A percentile compares a stretch with the other conserved stretches of the same genome.
Conservation (phyloP, 176 grass and related monocot species). For the sorghum (Sorghum bicolor) region Sorghum_bicolor_NCBIv3 NC_012871.2:68366501-68367000, state of each 20-base stretch:
- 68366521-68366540: conserved; percentile 39
- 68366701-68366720: conserved; percentile 3
- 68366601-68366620: conserved; percentile 46
- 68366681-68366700: conserved; percentile 41
- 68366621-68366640: conserved; percentile 38
- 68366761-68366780: background rate
- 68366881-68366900: background rate
- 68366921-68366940: no score
- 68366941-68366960: no score
- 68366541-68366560: conserved; percentile 70
- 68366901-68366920: no score
- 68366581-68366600: conserved; percentile 32
- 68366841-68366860: background rate
- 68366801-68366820: background rate
- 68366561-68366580: conserved; percentile 64
- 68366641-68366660: conserved; percentile 39
- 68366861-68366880: background rate
- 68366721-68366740: background rate
- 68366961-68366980: no score
- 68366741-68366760: background rate
- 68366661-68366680: conserved; percentile 35
- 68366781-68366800: background rate
- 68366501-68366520: conserved; percentile 50
- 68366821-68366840: background rate
- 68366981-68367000: no score